Evolutionary conservation across 176 grass and related monocot species (phyloP).

Genomic region (Neostapfia colusana): DNA sequence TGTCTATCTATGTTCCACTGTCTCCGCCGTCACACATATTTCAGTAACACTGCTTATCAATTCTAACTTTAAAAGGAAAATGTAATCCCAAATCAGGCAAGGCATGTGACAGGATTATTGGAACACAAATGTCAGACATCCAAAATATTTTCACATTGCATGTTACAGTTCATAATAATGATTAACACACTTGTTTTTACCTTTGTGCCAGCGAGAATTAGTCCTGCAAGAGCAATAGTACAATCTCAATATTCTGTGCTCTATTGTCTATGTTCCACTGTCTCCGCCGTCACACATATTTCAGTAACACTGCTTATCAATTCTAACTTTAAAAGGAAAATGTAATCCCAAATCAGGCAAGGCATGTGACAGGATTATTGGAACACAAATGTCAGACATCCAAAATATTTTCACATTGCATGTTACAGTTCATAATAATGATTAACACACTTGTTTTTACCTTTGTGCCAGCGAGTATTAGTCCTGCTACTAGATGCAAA

Average conservation of each 20-base stretch:
- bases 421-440: background rate
- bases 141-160: background rate
- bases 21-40: background rate
- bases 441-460: background rate
- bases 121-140: background rate
- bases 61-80: background rate
- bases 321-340: background rate
- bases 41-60: background rate
- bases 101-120: conserved; percentile 10
- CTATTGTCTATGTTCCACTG: background rate
- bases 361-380: conserved; percentile 10
- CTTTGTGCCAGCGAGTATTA: background rate
- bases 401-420: background rate
- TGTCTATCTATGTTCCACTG: background rate
- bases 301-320: background rate
- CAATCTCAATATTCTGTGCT: background rate
- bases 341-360: background rate
- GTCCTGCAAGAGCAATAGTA: background rate
- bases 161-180: background rate
- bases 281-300: background rate
- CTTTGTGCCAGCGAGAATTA: background rate
- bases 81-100: background rate
- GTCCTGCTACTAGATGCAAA: background rate
- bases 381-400: background rate
- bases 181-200: background rate